These are phyloP conservation scores for Ophiostoma tasmaniense DNA, from an alignment of 2,329 filamentous ascomycete species.

Conservation along the genomic window DNA sequence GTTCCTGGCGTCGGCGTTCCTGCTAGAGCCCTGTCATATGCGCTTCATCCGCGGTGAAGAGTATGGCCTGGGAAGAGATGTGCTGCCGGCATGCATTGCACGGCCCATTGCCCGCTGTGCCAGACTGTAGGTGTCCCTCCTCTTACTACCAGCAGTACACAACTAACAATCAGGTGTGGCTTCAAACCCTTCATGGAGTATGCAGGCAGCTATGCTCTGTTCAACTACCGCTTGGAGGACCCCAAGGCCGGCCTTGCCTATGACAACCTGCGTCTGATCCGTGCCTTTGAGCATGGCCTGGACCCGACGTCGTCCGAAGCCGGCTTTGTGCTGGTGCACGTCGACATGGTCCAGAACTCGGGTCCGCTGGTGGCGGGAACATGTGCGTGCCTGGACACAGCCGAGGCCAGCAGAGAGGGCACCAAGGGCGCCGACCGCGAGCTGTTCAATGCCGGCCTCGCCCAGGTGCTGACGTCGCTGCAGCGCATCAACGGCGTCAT, in stretches of 20 bases:
- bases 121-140: constrained; percentile 51
- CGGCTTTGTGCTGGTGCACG: constrained; percentile 90
- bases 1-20: constrained; percentile 80
- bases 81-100: constrained; percentile 66
- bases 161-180: constrained; percentile 35
- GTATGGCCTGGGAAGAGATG: constrained; percentile 70
- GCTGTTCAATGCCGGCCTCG: constrained; percentile 56
- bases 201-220: constrained; percentile 59
- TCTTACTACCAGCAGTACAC: too few relatives aligned
- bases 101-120: constrained; percentile 76
- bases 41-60: constrained; percentile 59
- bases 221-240: constrained; percentile 56
- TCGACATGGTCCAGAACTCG: constrained; percentile 90
- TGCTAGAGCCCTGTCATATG: constrained; percentile 86
- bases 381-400: constrained; percentile 54
- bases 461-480: constrained; percentile 54
- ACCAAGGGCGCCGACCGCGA: constrained; percentile 33
- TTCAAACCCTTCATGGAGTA: constrained; percentile 94
- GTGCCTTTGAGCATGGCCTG: constrained; percentile 83
- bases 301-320: constrained; percentile 84
- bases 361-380: constrained; percentile 67
- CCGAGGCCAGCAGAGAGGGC: constrained; percentile 10
- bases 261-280: constrained; percentile 69
- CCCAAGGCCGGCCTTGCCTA: constrained; percentile 50
- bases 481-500: constrained; percentile 67